These are phyloP conservation scores for Cryptosporidium baileyi DNA, from an alignment of 169 alveolate genomes.

Conservation along the genomic window DNA sequence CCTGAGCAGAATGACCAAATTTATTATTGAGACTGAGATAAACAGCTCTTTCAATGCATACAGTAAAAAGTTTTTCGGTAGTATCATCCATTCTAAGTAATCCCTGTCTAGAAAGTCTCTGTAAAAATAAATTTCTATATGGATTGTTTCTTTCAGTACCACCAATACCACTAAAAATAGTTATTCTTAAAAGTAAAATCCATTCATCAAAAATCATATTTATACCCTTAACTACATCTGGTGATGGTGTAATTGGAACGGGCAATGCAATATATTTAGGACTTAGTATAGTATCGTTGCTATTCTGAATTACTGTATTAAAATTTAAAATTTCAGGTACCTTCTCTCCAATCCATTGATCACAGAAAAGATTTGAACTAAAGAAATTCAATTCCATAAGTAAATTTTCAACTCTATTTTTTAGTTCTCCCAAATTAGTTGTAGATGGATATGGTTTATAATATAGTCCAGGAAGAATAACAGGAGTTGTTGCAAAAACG, in stretches of 20 bases:
- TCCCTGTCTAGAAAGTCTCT: conserved; percentile 84
- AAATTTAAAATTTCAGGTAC: conserved; percentile 41
- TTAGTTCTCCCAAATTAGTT: conserved; percentile 32
- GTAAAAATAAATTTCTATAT: conserved; percentile 78
- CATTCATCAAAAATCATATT: conserved; percentile 61
- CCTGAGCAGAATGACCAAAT: background rate
- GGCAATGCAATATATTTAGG: conserved; percentile 26
- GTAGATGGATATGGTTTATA: conserved; percentile 39
- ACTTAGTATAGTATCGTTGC: background rate
- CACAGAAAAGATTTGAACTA: background rate
- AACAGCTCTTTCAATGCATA: conserved; percentile 82
- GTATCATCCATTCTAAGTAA: conserved; percentile 85
- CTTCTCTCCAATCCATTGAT: conserved; percentile 51
- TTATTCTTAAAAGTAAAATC: conserved; percentile 49
- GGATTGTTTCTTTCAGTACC: conserved; percentile 53
- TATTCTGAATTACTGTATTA: background rate
- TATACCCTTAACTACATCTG: conserved; percentile 4
- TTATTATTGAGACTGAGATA: conserved; percentile 12
- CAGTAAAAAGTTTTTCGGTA: conserved; percentile 85
- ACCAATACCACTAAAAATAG: conserved; percentile 57
- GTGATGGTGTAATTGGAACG: background rate
- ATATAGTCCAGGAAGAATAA: conserved; percentile 35
- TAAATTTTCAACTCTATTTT: background rate
- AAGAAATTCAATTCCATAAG: conserved; percentile 1
- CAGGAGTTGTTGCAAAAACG: background rate